phyloP scores from a whole-genome alignment of 208 protist genomes.

The Acanthamoeba royreba region DNA sequence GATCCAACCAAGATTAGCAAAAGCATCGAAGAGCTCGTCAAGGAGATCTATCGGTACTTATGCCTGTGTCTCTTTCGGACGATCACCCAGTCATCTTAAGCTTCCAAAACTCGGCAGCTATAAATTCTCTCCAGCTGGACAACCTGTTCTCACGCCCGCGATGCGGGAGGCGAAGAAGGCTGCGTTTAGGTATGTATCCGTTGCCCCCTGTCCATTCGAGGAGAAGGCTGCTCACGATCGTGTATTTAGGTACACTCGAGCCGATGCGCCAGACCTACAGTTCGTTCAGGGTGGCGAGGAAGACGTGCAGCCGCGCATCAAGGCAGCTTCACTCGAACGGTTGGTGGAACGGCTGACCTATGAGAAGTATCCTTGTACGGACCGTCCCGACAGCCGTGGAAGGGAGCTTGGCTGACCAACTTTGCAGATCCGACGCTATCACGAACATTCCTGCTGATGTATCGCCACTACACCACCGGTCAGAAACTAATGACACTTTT shows the following conservation, averaged over 20 bases:
- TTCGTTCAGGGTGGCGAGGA: background rate
- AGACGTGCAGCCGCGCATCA: constrained; percentile 21
- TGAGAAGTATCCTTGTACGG: constrained; percentile 35
- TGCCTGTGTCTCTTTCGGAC: no score
- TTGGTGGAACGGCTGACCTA: constrained; percentile 17
- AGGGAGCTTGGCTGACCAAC: background rate
- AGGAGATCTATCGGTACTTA: constrained; percentile 14
- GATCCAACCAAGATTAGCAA: background rate
- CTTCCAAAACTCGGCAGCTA: background rate
- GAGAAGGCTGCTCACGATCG: background rate
- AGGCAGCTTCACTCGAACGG: background rate
- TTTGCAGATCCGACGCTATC: background rate
- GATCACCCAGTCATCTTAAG: no score
- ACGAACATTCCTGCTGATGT: background rate
- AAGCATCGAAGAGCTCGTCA: constrained; percentile 6
- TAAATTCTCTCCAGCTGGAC: background rate
- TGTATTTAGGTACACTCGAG: background rate
- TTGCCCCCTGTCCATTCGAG: no score
- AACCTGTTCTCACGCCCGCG: background rate
- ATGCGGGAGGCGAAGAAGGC: constrained; percentile 5
- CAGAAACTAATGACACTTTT: background rate
- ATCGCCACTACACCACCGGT: background rate
- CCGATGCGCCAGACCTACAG: background rate
- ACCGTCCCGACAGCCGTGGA: no score
- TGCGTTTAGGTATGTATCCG: background rate